These are phyloP conservation scores for Cetradonia linearis DNA, from an alignment of 495 filamentous ascomycete species.

Conservation along the genomic window DNA sequence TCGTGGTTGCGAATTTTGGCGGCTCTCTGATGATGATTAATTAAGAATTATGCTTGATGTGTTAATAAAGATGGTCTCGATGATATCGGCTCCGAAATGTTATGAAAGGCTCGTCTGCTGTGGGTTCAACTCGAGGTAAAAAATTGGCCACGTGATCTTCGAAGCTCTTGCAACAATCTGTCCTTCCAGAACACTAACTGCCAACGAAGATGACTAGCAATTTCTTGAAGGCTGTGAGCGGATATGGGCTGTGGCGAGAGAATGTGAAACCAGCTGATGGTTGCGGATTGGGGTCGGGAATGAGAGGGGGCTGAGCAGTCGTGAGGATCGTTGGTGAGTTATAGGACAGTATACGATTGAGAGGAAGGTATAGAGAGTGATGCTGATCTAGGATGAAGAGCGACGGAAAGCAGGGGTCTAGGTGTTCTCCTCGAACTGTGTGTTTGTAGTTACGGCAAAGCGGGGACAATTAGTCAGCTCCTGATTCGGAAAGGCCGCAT, in stretches of 20 bases:
- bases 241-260: not conserved
- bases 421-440: slow-evolving; percentile 2
- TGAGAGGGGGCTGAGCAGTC: not conserved
- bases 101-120: not conserved
- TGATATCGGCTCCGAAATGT: not conserved
- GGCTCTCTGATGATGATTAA: slow-evolving; percentile 18
- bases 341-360: not conserved
- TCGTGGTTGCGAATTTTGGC: slow-evolving; percentile 53
- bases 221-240: not conserved
- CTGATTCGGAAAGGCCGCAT: not conserved
- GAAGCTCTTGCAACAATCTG: not conserved
- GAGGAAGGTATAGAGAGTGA: too few relatives aligned
- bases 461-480: not conserved
- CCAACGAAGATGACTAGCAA: not conserved
- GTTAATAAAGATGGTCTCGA: not conserved
- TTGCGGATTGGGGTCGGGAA: not conserved
- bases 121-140: not conserved
- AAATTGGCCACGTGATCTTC: not conserved
- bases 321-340: not conserved
- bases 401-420: not conserved
- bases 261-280: not conserved
- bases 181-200: not conserved
- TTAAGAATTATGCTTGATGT: not conserved
- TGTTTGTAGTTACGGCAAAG: not conserved
- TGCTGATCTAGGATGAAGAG: not conserved